Percentiles rank a stretch among this genome's conserved stretches.
Evolutionary conservation across 2,329 filamentous ascomycete genomes (phyloP).

Genomic region (Hypocreales sp.): DNA sequence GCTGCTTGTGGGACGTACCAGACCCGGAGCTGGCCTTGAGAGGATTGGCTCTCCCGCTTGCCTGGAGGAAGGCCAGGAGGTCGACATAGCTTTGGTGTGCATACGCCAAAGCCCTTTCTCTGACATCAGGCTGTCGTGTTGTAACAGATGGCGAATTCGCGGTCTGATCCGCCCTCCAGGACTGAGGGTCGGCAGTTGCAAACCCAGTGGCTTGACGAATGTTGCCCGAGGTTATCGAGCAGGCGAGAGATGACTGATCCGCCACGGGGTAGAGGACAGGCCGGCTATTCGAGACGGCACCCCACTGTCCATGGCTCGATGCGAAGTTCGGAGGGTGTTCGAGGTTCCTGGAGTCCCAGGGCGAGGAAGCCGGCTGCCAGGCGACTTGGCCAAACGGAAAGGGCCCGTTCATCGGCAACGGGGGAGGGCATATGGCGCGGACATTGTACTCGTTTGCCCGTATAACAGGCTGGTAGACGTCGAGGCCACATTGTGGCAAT

Average conservation of each 20-base stretch:
- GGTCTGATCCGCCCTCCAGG: too few species aligned
- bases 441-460: constrained; percentile 21
- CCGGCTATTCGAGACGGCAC: background rate
- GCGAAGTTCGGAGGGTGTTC: background rate
- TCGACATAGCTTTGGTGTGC: constrained; percentile 63
- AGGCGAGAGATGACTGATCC: background rate
- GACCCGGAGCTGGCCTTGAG: constrained; percentile 20
- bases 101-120: constrained; percentile 51
- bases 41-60: constrained; percentile 33
- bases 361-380: constrained; percentile 6
- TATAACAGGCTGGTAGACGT: constrained; percentile 15
- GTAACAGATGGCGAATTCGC: too few species aligned
- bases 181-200: background rate
- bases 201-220: background rate
- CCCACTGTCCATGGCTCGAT: background rate
- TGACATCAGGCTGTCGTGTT: constrained; percentile 40
- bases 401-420: constrained; percentile 12
- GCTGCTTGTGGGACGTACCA: constrained; percentile 27
- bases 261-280: background rate
- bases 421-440: constrained; percentile 21
- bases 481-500: constrained; percentile 6
- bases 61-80: constrained; percentile 48
- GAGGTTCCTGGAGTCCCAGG: constrained; percentile 3
- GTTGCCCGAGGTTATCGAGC: background rate
- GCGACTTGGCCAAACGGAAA: constrained; percentile 14